Conservation (phyloP, 2,329 filamentous ascomycete genomes). For the Apiospora aurea region DNA sequence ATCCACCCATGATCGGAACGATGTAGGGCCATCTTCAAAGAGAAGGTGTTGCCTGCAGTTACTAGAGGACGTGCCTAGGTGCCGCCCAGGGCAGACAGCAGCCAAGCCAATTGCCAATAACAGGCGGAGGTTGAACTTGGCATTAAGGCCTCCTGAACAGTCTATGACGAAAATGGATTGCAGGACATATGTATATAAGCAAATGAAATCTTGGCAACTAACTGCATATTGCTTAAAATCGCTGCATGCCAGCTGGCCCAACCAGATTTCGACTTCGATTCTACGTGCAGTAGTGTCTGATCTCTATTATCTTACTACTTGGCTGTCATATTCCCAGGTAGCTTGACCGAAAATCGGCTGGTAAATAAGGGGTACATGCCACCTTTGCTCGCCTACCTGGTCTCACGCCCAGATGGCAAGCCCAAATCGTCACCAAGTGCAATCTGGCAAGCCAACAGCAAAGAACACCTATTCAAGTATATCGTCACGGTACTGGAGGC, state of each 20-base stretch:
- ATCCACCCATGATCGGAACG: constrained; percentile 25
- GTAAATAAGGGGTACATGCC: neutral
- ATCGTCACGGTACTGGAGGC: neutral
- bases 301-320: neutral
- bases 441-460: neutral
- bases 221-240: neutral
- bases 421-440: neutral
- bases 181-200: neutral
- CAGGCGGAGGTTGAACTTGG: neutral
- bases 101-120: neutral
- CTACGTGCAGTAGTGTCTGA: neutral
- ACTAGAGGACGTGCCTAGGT: neutral
- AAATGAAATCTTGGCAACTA: neutral
- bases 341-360: neutral
- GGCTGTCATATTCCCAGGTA: neutral
- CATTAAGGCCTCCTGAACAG: neutral
- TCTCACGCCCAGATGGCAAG: neutral
- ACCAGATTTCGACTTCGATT: neutral
- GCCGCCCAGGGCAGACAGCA: neutral
- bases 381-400: neutral
- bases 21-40: constrained; percentile 53
- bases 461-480: neutral
- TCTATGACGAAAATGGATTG: neutral
- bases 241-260: neutral
- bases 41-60: neutral